Base-by-base conservation (phyloP, 2,329 filamentous ascomycete genomes). In the Magnaporthiopsis poae region DNA sequence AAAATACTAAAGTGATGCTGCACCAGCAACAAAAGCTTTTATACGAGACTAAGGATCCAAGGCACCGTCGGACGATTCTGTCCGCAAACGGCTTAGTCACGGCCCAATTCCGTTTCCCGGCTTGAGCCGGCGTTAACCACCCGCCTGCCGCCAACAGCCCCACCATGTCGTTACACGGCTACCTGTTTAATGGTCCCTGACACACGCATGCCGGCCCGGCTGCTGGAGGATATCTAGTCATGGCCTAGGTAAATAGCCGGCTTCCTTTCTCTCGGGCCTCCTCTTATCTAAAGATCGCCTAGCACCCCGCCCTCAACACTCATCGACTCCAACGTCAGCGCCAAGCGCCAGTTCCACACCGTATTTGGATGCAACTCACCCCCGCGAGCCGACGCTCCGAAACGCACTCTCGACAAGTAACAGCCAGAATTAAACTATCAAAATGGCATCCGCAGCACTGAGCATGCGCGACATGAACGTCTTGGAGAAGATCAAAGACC, bases 401-500 rank as follows among this genome's bases (percentile, higher is more conserved):
- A 31, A 2, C 31, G 5, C 31, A 31, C 31, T n/a, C 8, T 56
- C 46, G 1, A 18, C 39, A 13, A 56, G 46, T 21, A 25, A n/a
- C 21, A 31, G 5, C 1, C 31, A 7, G 31, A 7, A 31, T 31
- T 21, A 25, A 56, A n/a, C 46, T 2, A 9, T 56, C 46, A 64
- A 35, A 33, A 87, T 87, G 85, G 75, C 82, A 61, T 73, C 76
- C 66, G 72, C 79, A 66, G 74, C 78, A 18, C 79, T 89, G 67
- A 88, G 82, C 73, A 78, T 75, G 62, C 83, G 83, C 69, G 87
- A 90, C 73, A 77, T 86, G 74, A 81, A 85, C 67, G 81, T 89
- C 70, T 82, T 90, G 67, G 82, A 85, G 69, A 88, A 88, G 74
- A 88, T 90, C 75, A 85, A 84, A 71, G 86, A 90, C 68, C 87